Base-by-base conservation (phyloP, 768 basidiomycete genomes). In the Phlebiopsis gigantea region DNA sequence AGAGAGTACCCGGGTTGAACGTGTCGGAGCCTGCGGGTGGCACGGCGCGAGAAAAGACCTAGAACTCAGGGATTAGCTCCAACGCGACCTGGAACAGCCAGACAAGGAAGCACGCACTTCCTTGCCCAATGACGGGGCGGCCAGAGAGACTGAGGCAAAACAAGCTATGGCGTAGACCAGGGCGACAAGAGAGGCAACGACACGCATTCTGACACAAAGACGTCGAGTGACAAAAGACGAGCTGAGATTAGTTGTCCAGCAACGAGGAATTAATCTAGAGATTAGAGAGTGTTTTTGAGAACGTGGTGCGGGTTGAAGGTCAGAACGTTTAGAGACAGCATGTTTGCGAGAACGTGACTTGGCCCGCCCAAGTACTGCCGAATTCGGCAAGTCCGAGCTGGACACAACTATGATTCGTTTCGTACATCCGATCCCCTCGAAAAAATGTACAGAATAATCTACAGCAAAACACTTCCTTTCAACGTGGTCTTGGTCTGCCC, bases 1-100 rank as follows among this genome's bases (percentile, higher is more conserved):
- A 44, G 19, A 54, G 26, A 28, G 53, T 54, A 1, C 41, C 53
- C 25, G 41, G 41, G 14, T 54, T 54, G 53, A 54, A 54, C 28
- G 29, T 15, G 26, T 25, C 53, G 14, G 53, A 54, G 41, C 53
- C 53, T 2, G 53, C 53, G 2, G 53, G 53, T 1, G 53, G 53
- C 5, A 54, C 25, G 3, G 41, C 44, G 19, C 25, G 53, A 45
- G 42, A 10, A 45, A 29, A 28, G 25, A 30, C 22, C 53, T 54
- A 29, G 8, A 44, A 48, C 25, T 22, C 46, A 15, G 25, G 5
- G 17, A n/a, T 48, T 4, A 30, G 25, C 10, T 45, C 4, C 12
- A 7, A 14, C 31, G 34, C 17, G 34, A 7, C 3, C n/a, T 39
- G 12, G 34, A 39, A 17, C 34, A 39, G 34, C 14, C 31, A 17